A percentile compares a stretch with the other conserved stretches of the same genome.
Evolutionary conservation across 805 yeast species (phyloP).

Genomic region (Blastobotrys chiropterorum): DNA sequence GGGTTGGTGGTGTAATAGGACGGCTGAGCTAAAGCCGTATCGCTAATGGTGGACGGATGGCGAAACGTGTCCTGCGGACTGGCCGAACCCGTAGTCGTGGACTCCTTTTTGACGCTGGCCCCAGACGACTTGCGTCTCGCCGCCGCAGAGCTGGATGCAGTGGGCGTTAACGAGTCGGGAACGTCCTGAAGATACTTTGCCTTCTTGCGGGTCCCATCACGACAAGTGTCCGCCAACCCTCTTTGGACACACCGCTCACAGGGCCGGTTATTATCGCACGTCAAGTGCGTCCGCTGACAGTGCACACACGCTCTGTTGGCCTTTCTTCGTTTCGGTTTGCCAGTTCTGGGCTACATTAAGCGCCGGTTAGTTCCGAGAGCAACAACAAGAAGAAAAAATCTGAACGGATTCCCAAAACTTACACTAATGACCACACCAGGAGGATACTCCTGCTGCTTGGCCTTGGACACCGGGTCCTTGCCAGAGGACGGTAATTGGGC

Average conservation of each 20-base stretch:
- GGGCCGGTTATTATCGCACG: slow-evolving; percentile 80
- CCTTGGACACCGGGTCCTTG: neutral
- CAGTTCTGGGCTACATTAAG: slow-evolving; percentile 31
- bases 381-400: too few relatives aligned
- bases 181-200: slow-evolving; percentile 70
- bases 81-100: neutral
- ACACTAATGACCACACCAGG: slow-evolving; percentile 19
- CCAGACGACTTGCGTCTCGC: neutral
- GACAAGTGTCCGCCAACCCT: slow-evolving; percentile 64
- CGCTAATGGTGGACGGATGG: neutral
- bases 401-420: too few relatives aligned
- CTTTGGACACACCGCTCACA: slow-evolving; percentile 71
- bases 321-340: slow-evolving; percentile 47
- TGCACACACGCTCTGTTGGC: slow-evolving; percentile 85
- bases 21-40: neutral
- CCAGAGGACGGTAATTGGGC: neutral
- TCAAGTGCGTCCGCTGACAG: slow-evolving; percentile 86
- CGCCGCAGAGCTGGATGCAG: neutral
- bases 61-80: neutral
- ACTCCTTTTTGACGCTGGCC: neutral
- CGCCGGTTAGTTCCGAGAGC: slow-evolving; percentile 7
- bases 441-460: slow-evolving; percentile 3
- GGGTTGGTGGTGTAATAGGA: neutral
- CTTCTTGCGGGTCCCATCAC: slow-evolving; percentile 86
- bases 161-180: slow-evolving; percentile 29